Percentiles rank a stretch among this genome's conserved stretches.
Conservation (phyloP, 495 filamentous ascomycete genomes). For the Terfezia claveryi region DNA sequence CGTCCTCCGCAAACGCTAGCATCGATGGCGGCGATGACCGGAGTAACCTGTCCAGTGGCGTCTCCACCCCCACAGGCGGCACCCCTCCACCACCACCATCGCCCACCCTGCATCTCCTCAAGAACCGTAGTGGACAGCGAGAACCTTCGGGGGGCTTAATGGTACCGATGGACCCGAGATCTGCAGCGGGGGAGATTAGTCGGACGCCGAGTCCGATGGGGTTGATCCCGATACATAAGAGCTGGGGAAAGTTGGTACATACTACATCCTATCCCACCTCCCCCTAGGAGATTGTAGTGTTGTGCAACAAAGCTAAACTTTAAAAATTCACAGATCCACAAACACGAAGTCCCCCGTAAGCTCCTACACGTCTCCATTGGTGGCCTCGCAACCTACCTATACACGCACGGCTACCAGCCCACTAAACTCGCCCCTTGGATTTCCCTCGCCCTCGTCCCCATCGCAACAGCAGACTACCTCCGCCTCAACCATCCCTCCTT, state of each 20-base stretch:
- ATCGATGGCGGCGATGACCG: not conserved
- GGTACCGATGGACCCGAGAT: slow-evolving; percentile 2
- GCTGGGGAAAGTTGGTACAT: slow-evolving; percentile 43
- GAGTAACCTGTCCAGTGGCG: slow-evolving; percentile 3
- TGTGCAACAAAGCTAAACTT: not conserved
- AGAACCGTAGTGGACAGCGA: not conserved
- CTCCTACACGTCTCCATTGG: slow-evolving; percentile 80
- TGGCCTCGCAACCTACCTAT: slow-evolving; percentile 69
- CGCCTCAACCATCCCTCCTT: slow-evolving; percentile 59
- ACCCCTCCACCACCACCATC: slow-evolving; percentile 6
- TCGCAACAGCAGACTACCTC: slow-evolving; percentile 57
- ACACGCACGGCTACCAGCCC: slow-evolving; percentile 52
- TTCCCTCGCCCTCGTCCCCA: slow-evolving; percentile 65
- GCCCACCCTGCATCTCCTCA: not conserved
- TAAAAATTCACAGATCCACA: slow-evolving; percentile 28
- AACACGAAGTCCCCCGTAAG: slow-evolving; percentile 58
- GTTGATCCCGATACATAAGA: slow-evolving; percentile 77
- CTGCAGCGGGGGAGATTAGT: slow-evolving; percentile 35
- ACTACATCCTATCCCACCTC: not conserved
- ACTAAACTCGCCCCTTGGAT: slow-evolving; percentile 59
- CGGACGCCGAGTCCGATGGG: slow-evolving; percentile 63
- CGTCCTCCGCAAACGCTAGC: not conserved
- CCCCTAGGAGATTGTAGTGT: not conserved
- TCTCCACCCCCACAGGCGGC: slow-evolving; percentile 6
- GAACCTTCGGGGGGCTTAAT: slow-evolving; percentile 2